Percentiles rank a stretch among this genome's conserved stretches.
phyloP scores from a whole-genome alignment of 345 rosid genomes.

The Nasturtium officinale region DNA sequence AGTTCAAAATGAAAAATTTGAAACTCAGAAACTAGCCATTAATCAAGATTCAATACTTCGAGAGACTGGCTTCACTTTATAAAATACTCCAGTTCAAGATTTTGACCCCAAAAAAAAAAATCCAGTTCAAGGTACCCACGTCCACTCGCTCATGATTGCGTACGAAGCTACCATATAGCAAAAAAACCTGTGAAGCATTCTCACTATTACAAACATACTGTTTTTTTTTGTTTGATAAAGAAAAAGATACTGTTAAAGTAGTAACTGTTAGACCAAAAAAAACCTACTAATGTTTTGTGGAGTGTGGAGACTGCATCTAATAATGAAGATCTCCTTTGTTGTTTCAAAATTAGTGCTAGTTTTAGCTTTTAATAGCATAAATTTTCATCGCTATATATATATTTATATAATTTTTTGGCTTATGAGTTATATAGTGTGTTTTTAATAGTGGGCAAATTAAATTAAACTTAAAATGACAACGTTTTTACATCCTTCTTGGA shows the following conservation, averaged over 20 bases:
- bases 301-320: no score
- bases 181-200: no score
- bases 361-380: no score
- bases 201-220: background rate
- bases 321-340: no score
- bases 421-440: background rate
- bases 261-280: no score
- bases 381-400: background rate
- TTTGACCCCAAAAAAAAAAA: no score
- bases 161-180: background rate
- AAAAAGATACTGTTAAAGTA: no score
- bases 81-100: no score
- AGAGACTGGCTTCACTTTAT: slow-evolving; percentile 1
- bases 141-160: slow-evolving; percentile 4
- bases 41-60: background rate
- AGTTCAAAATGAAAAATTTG: background rate
- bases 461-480: background rate
- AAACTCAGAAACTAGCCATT: background rate
- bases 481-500: background rate
- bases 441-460: no score
- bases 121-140: slow-evolving; percentile 15
- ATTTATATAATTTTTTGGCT: background rate
- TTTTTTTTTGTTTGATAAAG: no score
- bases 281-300: background rate
- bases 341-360: no score